phyloP scores from a whole-genome alignment of 2,329 filamentous ascomycete species.

The Colletotrichum karsti region DNA sequence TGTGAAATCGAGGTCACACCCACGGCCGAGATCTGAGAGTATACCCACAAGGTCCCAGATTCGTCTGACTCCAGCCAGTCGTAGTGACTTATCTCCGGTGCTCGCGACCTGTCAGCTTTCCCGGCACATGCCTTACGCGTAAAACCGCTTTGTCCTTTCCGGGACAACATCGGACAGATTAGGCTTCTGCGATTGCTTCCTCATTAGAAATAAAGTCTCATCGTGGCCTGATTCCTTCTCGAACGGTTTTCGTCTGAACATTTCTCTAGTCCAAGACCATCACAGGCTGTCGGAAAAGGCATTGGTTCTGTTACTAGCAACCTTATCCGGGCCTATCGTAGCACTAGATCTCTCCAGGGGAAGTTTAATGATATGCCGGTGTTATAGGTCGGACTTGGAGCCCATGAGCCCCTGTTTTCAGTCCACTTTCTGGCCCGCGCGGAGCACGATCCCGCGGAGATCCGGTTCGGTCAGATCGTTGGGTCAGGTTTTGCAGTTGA shows the following conservation, averaged over 20 bases:
- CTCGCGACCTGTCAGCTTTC: too few species aligned
- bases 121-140: too few species aligned
- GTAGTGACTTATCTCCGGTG: too few species aligned
- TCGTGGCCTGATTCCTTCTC: constrained; percentile 12
- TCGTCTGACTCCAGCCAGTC: too few species aligned
- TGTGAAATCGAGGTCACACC: too few species aligned
- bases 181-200: neutral
- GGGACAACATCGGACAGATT: too few species aligned
- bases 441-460: neutral
- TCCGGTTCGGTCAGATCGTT: neutral
- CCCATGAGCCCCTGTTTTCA: neutral
- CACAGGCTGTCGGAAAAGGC: neutral
- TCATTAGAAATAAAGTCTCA: neutral
- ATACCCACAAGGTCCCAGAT: too few species aligned
- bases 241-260: neutral
- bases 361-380: neutral
- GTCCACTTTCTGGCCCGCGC: neutral
- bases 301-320: neutral
- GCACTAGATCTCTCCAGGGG: neutral
- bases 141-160: too few species aligned
- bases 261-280: neutral
- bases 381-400: neutral
- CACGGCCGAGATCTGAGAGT: too few species aligned
- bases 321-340: neutral
- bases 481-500: too few species aligned